Conservation (phyloP, 257 asterid species). For the Petunia axillaris region DNA sequence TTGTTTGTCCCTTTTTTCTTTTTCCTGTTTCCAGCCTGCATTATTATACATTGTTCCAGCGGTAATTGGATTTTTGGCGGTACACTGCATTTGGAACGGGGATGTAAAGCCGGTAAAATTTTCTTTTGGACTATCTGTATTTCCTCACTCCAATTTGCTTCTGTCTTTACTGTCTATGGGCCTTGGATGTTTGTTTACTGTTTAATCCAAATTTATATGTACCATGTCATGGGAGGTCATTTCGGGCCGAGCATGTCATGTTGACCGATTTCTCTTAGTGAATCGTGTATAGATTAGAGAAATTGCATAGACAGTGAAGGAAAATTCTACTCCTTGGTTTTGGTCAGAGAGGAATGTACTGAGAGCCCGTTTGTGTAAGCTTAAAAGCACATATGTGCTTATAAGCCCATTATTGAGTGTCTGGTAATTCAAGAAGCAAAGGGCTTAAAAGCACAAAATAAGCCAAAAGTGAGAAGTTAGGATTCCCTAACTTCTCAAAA, state of each 20-base stretch:
- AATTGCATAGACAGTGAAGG: neutral
- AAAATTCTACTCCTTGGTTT: neutral
- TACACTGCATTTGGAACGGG: slow-evolving; percentile 83
- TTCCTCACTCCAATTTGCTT: neutral
- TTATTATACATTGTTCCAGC: slow-evolving; percentile 87
- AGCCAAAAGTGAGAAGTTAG: too few species aligned
- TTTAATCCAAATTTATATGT: neutral
- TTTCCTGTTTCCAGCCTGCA: slow-evolving; percentile 70
- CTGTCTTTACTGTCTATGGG: neutral
- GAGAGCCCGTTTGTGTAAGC: neutral
- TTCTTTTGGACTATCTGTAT: neutral
- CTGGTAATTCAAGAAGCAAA: too few species aligned
- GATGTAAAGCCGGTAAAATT: slow-evolving; percentile 71
- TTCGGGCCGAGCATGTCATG: neutral
- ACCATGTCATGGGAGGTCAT: neutral
- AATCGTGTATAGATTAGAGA: neutral
- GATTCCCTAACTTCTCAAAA: too few species aligned
- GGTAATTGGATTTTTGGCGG: slow-evolving; percentile 87
- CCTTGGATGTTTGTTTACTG: neutral
- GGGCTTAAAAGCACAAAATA: too few species aligned
- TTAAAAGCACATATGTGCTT: too few species aligned
- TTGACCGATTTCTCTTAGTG: neutral
- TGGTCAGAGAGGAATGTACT: neutral
- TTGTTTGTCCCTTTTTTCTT: neutral
- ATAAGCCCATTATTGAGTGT: too few species aligned